phyloP scores from a whole-genome alignment of 169 alveolate species.

The Eimeria necatrix region DNA sequence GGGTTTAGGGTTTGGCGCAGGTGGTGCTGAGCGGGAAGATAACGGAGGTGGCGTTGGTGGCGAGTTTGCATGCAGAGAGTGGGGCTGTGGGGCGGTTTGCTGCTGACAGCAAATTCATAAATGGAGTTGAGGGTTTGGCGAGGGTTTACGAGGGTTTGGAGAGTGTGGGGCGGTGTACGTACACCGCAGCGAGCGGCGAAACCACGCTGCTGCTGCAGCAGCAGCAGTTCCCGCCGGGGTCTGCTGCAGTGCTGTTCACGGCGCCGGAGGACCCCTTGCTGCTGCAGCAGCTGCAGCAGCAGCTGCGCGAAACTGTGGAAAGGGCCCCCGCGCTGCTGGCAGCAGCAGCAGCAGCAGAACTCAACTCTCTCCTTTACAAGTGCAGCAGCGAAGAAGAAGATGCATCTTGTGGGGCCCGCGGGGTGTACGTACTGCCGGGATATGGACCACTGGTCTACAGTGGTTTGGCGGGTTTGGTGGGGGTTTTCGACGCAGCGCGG shows the following conservation, averaged over 20 bases:
- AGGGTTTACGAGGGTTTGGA: constrained; percentile 50
- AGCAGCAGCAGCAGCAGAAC: constrained; percentile 78
- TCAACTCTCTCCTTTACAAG: constrained; percentile 88
- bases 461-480: constrained; percentile 89
- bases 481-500: constrained; percentile 80
- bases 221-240: constrained; percentile 85
- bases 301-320: not conserved
- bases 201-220: constrained; percentile 78
- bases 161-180: constrained; percentile 55
- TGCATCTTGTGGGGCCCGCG: constrained; percentile 87
- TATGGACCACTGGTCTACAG: constrained; percentile 89
- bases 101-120: constrained; percentile 16
- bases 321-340: constrained; percentile 69
- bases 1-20: not conserved
- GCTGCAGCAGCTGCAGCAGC: constrained; percentile 71
- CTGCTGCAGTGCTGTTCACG: constrained; percentile 78
- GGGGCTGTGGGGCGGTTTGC: constrained; percentile 63
- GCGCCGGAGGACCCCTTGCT: constrained; percentile 1
- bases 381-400: constrained; percentile 93
- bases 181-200: constrained; percentile 24
- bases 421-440: constrained; percentile 85
- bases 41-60: constrained; percentile 80
- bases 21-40: constrained; percentile 60
- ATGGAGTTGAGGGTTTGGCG: constrained; percentile 79
- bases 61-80: constrained; percentile 77